phyloP scores from a whole-genome alignment of 805 yeast species.

The Kuraishia ogatae region DNA sequence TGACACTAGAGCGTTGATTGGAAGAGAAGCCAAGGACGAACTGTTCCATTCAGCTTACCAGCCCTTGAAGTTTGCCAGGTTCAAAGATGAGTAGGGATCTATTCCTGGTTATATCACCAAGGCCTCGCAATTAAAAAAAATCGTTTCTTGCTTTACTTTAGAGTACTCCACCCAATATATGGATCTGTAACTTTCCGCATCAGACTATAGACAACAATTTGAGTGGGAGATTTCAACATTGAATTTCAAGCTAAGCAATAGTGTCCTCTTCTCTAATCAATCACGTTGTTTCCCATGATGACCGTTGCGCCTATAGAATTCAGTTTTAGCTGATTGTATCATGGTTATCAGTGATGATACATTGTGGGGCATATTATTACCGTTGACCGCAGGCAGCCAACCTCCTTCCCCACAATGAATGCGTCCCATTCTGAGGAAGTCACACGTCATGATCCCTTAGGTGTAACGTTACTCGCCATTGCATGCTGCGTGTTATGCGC shows the following conservation, averaged over 20 bases:
- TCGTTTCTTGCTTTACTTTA: not conserved
- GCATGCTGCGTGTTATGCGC: not conserved
- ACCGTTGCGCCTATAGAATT: too few relatives aligned
- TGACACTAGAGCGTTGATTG: constrained; percentile 35
- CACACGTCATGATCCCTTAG: not conserved
- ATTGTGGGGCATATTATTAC: not conserved
- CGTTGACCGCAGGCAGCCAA: not conserved
- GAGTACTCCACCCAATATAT: too few relatives aligned
- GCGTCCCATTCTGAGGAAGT: not conserved
- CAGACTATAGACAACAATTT: too few relatives aligned
- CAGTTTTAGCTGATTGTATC: too few relatives aligned
- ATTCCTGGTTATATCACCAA: too few relatives aligned
- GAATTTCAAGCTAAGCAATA: too few relatives aligned
- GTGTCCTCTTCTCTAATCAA: too few relatives aligned
- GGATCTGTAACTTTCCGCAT: too few relatives aligned
- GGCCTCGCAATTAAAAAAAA: not conserved
- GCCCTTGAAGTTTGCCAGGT: constrained; percentile 20
- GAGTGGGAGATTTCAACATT: too few relatives aligned
- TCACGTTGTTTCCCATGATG: too few relatives aligned
- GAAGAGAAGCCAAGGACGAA: constrained; percentile 22
- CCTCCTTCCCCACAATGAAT: not conserved
- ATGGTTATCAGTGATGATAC: too few relatives aligned
- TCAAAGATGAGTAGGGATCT: constrained; percentile 16
- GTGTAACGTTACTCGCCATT: not conserved
- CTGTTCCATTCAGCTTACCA: constrained; percentile 20